phyloP scores from a whole-genome alignment of 164 flowering plant species.

The Nymphaea colorata region DNA sequence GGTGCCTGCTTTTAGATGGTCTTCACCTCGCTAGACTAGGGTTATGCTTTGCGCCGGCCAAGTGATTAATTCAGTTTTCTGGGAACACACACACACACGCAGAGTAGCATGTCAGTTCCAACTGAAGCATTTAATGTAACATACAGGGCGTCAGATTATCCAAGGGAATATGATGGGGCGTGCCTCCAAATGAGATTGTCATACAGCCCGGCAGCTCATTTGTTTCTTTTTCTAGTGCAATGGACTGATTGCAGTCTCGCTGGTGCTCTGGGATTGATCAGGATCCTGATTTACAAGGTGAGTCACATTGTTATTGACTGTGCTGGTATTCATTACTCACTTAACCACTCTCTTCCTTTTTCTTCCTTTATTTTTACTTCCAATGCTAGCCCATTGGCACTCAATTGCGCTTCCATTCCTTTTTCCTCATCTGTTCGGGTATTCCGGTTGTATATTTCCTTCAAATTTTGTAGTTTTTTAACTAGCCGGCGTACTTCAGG shows the following conservation, averaged over 20 bases:
- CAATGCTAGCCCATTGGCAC: too few species aligned
- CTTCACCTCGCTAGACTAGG: too few species aligned
- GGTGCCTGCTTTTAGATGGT: too few species aligned
- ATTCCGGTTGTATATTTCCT: not conserved
- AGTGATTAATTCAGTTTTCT: too few species aligned
- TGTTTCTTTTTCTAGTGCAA: conserved; percentile 78
- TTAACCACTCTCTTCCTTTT: not conserved
- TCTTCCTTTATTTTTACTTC: not conserved
- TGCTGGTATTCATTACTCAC: too few species aligned
- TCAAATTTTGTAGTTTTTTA: not conserved
- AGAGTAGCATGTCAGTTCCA: too few species aligned
- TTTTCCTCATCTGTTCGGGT: not conserved
- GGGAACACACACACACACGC: too few species aligned
- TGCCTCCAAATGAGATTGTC: conserved; percentile 88
- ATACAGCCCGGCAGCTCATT: conserved; percentile 75
- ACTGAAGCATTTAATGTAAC: not conserved
- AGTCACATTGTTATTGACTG: not conserved
- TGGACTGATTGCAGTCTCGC: conserved; percentile 92
- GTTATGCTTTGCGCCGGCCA: too few species aligned
- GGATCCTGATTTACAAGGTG: conserved; percentile 83
- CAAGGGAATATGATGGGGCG: conserved; percentile 81
- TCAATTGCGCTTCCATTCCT: not conserved
- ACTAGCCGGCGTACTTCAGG: conserved; percentile 22
- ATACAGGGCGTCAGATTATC: conserved; percentile 77
- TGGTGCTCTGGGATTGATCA: conserved; percentile 82